phyloP scores from a whole-genome alignment of 768 basidiomycete species.

The Kwoniella sp. region DNA sequence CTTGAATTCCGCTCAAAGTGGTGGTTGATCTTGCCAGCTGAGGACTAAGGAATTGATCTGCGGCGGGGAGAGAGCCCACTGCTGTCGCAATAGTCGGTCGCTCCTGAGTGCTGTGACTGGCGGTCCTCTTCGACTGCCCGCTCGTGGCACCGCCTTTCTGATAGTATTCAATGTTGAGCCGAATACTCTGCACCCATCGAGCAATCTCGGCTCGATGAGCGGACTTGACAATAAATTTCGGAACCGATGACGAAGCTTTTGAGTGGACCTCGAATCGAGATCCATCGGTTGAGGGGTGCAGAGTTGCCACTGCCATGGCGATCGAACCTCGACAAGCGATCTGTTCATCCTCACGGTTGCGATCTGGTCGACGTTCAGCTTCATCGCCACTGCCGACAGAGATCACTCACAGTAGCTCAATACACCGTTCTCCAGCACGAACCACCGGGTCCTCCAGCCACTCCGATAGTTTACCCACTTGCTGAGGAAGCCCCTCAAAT shows the following conservation, averaged over 20 bases:
- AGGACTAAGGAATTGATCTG: constrained; percentile 36
- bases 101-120: constrained; percentile 14
- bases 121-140: constrained; percentile 3
- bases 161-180: constrained; percentile 68
- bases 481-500: constrained; percentile 53
- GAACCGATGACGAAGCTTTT: constrained; percentile 41
- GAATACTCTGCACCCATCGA: constrained; percentile 76
- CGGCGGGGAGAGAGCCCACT: constrained; percentile 19
- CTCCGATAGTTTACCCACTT: constrained; percentile 91
- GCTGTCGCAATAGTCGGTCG: constrained; percentile 1
- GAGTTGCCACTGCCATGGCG: constrained; percentile 69
- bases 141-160: constrained; percentile 43
- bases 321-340: constrained; percentile 82
- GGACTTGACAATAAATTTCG: constrained; percentile 52
- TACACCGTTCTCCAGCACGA: constrained; percentile 78
- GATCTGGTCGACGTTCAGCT: constrained; percentile 58
- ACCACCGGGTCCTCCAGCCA: constrained; percentile 87
- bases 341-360: constrained; percentile 83
- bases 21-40: constrained; percentile 26
- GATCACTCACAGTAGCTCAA: constrained; percentile 55
- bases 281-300: constrained; percentile 55
- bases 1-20: constrained; percentile 26
- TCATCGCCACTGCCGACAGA: background rate
- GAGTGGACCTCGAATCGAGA: constrained; percentile 76
- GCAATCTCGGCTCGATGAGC: constrained; percentile 82